Evolutionary conservation across 1,284 basidiomycete genomes (phyloP).

Genomic region (Mycosarcoma maydis): DNA sequence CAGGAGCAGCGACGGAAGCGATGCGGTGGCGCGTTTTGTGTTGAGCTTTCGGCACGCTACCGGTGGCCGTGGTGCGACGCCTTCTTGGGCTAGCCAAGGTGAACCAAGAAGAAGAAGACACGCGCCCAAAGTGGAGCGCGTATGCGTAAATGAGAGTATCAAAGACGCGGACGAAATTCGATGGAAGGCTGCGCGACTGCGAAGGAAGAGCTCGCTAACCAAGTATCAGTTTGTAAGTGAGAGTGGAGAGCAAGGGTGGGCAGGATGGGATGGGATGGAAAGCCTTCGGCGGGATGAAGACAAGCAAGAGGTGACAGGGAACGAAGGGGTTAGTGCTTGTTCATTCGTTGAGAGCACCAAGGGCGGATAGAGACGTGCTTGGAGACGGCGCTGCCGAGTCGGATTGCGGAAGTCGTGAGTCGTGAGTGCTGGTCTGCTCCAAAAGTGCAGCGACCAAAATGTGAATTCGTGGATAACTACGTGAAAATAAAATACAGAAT

Average conservation of each 20-base stretch:
- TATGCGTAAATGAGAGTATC: constrained; percentile 28
- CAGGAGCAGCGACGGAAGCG: background rate
- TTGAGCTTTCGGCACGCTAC: background rate
- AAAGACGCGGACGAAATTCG: constrained; percentile 34
- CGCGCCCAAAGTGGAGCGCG: constrained; percentile 40
- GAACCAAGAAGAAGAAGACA: constrained; percentile 1
- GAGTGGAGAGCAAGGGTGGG: no score
- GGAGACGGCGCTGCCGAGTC: no score
- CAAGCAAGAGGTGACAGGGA: background rate
- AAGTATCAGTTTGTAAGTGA: no score
- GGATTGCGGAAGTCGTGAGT: no score
- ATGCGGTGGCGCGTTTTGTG: background rate
- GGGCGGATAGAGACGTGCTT: background rate
- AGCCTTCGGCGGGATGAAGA: background rate
- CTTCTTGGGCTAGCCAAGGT: background rate
- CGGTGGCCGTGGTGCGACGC: background rate
- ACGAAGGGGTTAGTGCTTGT: no score
- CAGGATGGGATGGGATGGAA: constrained; percentile 1
- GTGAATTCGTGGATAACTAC: no score
- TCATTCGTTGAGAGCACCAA: no score
- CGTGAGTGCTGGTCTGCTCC: no score
- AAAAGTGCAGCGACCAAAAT: no score
- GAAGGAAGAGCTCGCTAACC: background rate
- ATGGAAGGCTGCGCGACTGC: background rate
- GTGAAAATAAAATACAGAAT: no score